Conservation (phyloP, 306 rosid genomes). For the Parietaria judaica region DNA sequence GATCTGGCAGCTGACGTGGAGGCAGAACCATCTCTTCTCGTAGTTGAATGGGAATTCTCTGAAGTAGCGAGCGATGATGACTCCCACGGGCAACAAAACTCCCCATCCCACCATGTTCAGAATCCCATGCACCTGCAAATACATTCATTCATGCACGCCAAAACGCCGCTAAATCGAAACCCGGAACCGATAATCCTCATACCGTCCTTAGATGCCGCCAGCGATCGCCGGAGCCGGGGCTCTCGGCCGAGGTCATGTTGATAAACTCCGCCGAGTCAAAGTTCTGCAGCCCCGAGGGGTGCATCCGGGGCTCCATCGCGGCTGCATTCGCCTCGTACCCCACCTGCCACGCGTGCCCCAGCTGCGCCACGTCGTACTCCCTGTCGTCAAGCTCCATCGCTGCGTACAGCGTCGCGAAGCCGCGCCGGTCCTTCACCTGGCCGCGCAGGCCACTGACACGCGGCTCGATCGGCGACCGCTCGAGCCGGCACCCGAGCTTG, state of each 20-base stretch:
- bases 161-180: no score
- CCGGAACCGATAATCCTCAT: neutral
- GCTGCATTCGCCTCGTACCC: conserved; percentile 15
- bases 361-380: conserved; percentile 13
- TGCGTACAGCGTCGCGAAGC: conserved; percentile 22
- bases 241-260: conserved; percentile 13
- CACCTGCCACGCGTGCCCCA: conserved; percentile 81
- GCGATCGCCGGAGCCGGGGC: conserved; percentile 6
- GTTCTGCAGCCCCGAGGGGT: conserved; percentile 36
- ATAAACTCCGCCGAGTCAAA: conserved; percentile 56
- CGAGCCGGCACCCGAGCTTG: conserved; percentile 39
- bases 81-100: conserved; percentile 54
- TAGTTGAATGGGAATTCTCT: conserved; percentile 24
- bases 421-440: neutral
- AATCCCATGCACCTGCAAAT: conserved; percentile 59
- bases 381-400: conserved; percentile 23
- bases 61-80: conserved; percentile 53
- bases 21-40: conserved; percentile 4
- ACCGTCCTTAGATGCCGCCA: conserved; percentile 41
- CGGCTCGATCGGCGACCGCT: conserved; percentile 6
- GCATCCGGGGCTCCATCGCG: conserved; percentile 26
- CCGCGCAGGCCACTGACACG: neutral
- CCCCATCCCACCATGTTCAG: conserved; percentile 87
- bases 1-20: conserved; percentile 40
- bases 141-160: neutral